Conservation (phyloP, 352 stramenopile species). For the Phytophthora hybrid region DNA sequence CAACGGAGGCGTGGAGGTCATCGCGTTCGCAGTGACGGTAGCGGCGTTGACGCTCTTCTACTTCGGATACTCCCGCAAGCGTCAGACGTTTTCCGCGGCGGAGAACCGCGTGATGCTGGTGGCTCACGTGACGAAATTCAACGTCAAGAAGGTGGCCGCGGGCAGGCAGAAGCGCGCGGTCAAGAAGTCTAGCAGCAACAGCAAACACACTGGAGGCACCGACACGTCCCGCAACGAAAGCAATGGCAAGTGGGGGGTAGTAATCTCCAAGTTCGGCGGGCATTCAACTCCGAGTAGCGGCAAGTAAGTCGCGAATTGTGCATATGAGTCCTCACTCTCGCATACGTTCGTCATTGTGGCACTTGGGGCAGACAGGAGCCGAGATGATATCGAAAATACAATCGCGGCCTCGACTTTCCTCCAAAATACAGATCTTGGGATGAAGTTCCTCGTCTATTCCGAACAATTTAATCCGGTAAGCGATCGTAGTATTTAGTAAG, state of each 20-base stretch:
- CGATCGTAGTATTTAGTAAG: too few relatives aligned
- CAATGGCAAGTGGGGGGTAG: not conserved
- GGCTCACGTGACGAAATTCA: conserved; percentile 57
- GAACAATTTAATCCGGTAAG: not conserved
- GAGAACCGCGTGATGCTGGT: conserved; percentile 55
- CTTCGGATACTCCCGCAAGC: conserved; percentile 43
- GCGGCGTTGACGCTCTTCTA: conserved; percentile 42
- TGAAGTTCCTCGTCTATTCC: too few relatives aligned
- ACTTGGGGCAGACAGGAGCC: too few relatives aligned
- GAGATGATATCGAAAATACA: too few relatives aligned
- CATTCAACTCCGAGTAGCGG: not conserved
- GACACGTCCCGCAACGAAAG: not conserved
- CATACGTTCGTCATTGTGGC: too few relatives aligned
- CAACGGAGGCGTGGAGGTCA: conserved; percentile 33
- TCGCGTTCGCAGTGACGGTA: conserved; percentile 24
- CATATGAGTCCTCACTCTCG: too few relatives aligned
- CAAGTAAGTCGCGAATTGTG: not conserved
- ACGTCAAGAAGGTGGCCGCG: conserved; percentile 24
- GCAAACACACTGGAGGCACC: not conserved
- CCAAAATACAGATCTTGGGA: too few relatives aligned
- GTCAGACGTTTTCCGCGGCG: conserved; percentile 50
- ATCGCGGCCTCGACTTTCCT: too few relatives aligned
- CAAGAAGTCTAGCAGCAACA: not conserved
- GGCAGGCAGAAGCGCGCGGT: not conserved
- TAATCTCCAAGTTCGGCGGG: not conserved